These are phyloP conservation scores for Botrytis porri DNA, from an alignment of 2,329 filamentous ascomycete genomes.

Conservation along the genomic window DNA sequence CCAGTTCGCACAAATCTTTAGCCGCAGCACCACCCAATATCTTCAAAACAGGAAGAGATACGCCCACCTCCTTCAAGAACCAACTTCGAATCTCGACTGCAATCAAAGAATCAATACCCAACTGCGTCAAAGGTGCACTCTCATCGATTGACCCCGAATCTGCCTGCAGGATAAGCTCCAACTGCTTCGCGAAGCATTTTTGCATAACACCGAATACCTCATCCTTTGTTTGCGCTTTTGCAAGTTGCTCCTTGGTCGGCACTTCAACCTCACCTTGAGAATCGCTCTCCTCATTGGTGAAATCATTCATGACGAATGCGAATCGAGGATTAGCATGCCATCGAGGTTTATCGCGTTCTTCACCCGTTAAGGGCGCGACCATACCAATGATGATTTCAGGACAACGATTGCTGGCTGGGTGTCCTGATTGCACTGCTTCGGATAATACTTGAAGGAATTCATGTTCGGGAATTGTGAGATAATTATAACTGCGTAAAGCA, in stretches of 20 bases:
- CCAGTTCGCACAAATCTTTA: constrained; percentile 11
- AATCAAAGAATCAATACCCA: constrained; percentile 50
- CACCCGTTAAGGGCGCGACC: not conserved
- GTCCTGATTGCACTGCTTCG: constrained; percentile 42
- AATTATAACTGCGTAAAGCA: not conserved
- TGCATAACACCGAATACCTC: not conserved
- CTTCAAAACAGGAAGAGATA: constrained; percentile 37
- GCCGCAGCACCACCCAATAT: constrained; percentile 14
- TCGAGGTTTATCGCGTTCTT: constrained; percentile 4
- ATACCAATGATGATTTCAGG: constrained; percentile 19
- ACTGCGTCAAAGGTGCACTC: not conserved
- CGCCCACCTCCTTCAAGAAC: constrained; percentile 44
- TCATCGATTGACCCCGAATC: not conserved
- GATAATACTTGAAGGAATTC: constrained; percentile 45
- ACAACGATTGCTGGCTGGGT: not conserved
- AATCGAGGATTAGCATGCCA: constrained; percentile 12
- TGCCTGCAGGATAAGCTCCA: constrained; percentile 12
- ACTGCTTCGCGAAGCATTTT: constrained; percentile 8
- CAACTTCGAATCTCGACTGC: constrained; percentile 51
- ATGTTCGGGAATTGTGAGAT: constrained; percentile 35
- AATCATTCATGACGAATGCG: not conserved
- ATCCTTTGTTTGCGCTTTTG: constrained; percentile 12
- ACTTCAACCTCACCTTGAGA: constrained; percentile 1
- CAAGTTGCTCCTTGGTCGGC: constrained; percentile 9
- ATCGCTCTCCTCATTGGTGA: not conserved